Conservation (phyloP, 1,284 basidiomycete genomes). For the Rhodotorula sp. region DNA sequence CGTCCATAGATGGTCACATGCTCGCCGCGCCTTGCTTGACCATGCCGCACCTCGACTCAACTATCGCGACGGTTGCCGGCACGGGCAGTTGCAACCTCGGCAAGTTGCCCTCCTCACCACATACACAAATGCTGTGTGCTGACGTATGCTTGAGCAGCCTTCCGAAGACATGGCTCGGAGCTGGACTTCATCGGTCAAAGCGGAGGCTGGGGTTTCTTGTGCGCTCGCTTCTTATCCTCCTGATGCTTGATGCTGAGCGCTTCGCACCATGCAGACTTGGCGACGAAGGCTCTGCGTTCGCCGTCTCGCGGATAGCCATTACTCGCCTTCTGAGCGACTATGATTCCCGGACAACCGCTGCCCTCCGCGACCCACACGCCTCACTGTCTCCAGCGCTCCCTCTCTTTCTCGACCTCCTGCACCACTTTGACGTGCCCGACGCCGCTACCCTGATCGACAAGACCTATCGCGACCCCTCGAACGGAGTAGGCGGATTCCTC, state of each 20-base stretch:
- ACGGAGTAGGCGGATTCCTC: conserved; percentile 11
- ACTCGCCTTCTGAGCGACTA: conserved; percentile 15
- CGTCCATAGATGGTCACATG: conserved; percentile 29
- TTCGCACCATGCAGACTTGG: conserved; percentile 17
- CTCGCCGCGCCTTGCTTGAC: conserved; percentile 15
- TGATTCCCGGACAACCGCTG: conserved; percentile 12
- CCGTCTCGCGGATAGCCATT: conserved; percentile 28
- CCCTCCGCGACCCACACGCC: background rate
- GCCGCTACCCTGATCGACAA: conserved; percentile 24
- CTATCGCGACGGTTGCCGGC: conserved; percentile 28
- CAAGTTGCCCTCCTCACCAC: conserved; percentile 12
- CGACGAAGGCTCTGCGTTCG: conserved; percentile 37
- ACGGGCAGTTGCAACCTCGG: conserved; percentile 10
- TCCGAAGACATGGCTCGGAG: conserved; percentile 4
- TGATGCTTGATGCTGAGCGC: background rate
- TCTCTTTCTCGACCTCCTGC: conserved; percentile 16
- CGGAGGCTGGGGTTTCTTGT: conserved; percentile 45
- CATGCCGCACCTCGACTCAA: conserved; percentile 14
- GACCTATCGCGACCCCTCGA: conserved; percentile 24
- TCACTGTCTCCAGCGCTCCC: background rate
- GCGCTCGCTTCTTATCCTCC: conserved; percentile 11
- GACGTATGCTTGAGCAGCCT: background rate
- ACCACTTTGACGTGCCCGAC: conserved; percentile 11
- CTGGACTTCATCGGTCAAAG: conserved; percentile 20
- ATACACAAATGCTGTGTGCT: conserved; percentile 46